These are phyloP conservation scores for Botrytis deweyae DNA, from an alignment of 2,329 filamentous ascomycete genomes.

Conservation along the genomic window DNA sequence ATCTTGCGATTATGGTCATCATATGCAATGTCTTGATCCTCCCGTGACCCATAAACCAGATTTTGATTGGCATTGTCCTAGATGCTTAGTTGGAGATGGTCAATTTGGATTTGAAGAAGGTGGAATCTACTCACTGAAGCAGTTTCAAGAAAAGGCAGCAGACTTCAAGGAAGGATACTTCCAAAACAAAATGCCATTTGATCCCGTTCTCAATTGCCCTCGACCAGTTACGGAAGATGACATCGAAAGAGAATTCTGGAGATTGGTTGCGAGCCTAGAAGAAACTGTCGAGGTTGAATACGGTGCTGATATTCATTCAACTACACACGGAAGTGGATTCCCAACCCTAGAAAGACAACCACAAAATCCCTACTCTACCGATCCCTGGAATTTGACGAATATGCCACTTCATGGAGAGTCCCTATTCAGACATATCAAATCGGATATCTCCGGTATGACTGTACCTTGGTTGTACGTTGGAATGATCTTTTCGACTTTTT, in stretches of 20 bases:
- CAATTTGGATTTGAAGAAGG: constrained; percentile 98
- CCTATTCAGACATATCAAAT: constrained; percentile 94
- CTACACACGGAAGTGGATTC: constrained; percentile 95
- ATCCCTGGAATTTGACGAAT: constrained; percentile 95
- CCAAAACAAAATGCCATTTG: constrained; percentile 82
- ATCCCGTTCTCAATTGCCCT: constrained; percentile 77
- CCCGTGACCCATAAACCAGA: constrained; percentile 75
- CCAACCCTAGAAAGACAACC: constrained; percentile 92
- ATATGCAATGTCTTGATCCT: constrained; percentile 85
- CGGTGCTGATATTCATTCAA: constrained; percentile 96
- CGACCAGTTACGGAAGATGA: constrained; percentile 89
- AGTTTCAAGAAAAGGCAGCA: constrained; percentile 94
- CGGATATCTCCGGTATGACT: constrained; percentile 98
- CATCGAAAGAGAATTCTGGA: constrained; percentile 95
- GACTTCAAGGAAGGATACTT: constrained; percentile 96
- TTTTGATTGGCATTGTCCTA: constrained; percentile 91
- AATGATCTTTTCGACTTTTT: constrained; percentile 99
- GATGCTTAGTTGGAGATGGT: constrained; percentile 91
- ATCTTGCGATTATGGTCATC: constrained; percentile 85
- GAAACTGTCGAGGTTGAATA: constrained; percentile 98
- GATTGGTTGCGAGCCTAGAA: constrained; percentile 86
- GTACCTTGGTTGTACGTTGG: constrained; percentile 99
- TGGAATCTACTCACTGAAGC: constrained; percentile 88
- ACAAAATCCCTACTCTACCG: constrained; percentile 78
- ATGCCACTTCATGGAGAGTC: constrained; percentile 88